These are phyloP conservation scores for Hibiscus syriacus DNA, from an alignment of 345 rosid species.

Conservation along the genomic window DNA sequence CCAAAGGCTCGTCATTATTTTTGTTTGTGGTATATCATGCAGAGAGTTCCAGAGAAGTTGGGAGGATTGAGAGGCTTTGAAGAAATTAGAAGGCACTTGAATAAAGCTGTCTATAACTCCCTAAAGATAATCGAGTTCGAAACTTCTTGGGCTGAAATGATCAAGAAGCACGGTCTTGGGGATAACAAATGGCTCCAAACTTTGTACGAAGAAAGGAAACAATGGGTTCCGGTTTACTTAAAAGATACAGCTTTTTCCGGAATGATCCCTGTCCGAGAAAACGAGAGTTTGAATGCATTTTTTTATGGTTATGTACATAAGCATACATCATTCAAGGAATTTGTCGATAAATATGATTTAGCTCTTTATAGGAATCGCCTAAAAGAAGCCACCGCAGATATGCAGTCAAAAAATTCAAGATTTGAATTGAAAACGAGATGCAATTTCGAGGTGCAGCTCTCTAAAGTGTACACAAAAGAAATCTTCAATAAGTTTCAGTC, in stretches of 20 bases:
- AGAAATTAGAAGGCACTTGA: conserved; percentile 29
- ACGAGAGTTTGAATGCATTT: conserved; percentile 40
- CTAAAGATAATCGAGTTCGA: conserved; percentile 39
- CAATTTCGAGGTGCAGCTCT: conserved; percentile 43
- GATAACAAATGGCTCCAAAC: conserved; percentile 46
- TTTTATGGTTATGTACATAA: conserved; percentile 60
- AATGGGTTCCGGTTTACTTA: conserved; percentile 51
- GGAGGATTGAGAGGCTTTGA: conserved; percentile 45
- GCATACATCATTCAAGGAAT: conserved; percentile 49
- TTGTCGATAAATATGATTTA: conserved; percentile 45
- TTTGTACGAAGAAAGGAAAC: conserved; percentile 35
- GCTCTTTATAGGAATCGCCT: conserved; percentile 41
- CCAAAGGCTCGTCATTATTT: conserved; percentile 37
- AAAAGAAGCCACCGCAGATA: conserved; percentile 43
- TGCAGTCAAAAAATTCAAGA: conserved; percentile 29
- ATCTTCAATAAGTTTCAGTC: conserved; percentile 38
- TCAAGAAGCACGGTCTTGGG: conserved; percentile 31
- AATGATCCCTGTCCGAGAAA: conserved; percentile 39
- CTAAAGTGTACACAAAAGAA: conserved; percentile 36
- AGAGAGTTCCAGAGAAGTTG: conserved; percentile 45
- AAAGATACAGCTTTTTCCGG: conserved; percentile 45
- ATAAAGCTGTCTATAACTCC: conserved; percentile 37
- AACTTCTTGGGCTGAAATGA: conserved; percentile 37
- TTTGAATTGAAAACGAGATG: conserved; percentile 42
- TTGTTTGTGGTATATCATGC: conserved; percentile 37